These are phyloP conservation scores for Apiotrichum domesticum DNA, from an alignment of 1,284 basidiomycete species.

Conservation along the genomic window DNA sequence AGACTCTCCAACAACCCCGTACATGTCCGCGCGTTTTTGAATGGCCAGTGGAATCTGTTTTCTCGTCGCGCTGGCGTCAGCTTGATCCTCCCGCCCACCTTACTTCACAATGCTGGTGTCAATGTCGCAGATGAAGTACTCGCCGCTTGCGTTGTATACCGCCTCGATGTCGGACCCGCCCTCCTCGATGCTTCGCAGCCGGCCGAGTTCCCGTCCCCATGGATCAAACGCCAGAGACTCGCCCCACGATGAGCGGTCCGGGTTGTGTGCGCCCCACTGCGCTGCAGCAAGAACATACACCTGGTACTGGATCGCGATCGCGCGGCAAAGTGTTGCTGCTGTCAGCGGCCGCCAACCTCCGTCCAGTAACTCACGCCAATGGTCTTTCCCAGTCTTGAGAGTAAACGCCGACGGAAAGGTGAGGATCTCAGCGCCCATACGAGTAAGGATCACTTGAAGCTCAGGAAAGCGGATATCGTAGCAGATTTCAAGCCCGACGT, in stretches of 20 bases:
- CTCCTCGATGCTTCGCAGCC: conserved; percentile 34
- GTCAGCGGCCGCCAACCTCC: neutral
- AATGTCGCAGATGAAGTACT: conserved; percentile 36
- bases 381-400: conserved; percentile 46
- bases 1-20: conserved; percentile 25
- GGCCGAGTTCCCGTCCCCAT: conserved; percentile 32
- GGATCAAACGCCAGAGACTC: conserved; percentile 41
- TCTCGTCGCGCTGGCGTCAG: conserved; percentile 23
- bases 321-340: conserved; percentile 19
- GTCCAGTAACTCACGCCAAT: conserved; percentile 31
- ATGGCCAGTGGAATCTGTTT: conserved; percentile 38
- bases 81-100: neutral
- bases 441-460: conserved; percentile 45
- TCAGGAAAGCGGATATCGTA: conserved; percentile 54
- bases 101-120: conserved; percentile 23
- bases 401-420: conserved; percentile 53
- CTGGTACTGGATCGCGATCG: conserved; percentile 38
- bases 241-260: conserved; percentile 32
- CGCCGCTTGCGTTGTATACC: conserved; percentile 23
- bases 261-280: conserved; percentile 38
- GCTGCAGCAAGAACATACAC: conserved; percentile 42
- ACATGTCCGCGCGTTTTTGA: conserved; percentile 36
- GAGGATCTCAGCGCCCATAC: conserved; percentile 49
- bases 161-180: conserved; percentile 16
- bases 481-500: conserved; percentile 51